These are phyloP conservation scores for Galeopsis tetrahit DNA, from an alignment of 257 asterid genomes.

Conservation along the genomic window DNA sequence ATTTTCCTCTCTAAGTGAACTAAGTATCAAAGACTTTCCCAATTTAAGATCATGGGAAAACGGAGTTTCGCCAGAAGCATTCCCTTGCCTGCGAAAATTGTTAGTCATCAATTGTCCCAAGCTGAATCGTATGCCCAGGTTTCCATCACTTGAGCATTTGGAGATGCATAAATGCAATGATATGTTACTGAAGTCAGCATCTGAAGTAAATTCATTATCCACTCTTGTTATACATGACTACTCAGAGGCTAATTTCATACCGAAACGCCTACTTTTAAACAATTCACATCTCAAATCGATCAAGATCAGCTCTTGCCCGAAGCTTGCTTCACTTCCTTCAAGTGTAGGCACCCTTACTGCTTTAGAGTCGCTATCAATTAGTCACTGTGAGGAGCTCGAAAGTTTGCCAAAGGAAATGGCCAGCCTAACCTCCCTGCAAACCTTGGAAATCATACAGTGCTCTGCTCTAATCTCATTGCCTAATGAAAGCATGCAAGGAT, in stretches of 20 bases:
- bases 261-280: not conserved
- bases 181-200: not conserved
- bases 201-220: conserved; percentile 14
- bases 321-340: conserved; percentile 4
- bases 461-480: conserved; percentile 1
- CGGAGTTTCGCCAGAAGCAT: not conserved
- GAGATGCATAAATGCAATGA: not conserved
- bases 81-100: conserved; percentile 21
- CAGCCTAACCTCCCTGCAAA: not conserved
- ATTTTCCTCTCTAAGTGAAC: conserved; percentile 6
- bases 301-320: conserved; percentile 1
- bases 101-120: not conserved
- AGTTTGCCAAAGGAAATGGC: conserved; percentile 14
- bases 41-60: conserved; percentile 18
- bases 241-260: not conserved
- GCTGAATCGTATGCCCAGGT: conserved; percentile 12
- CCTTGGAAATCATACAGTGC: conserved; percentile 1
- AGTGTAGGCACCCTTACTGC: conserved; percentile 1
- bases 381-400: conserved; percentile 6
- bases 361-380: conserved; percentile 6
- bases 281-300: not conserved
- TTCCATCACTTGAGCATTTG: conserved; percentile 17
- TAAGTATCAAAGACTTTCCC: not conserved
- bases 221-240: not conserved
- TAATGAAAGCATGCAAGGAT: conserved; percentile 12